phyloP scores from a whole-genome alignment of 2,329 filamentous ascomycete species.

The Paecilomyces dactylethromorphus region DNA sequence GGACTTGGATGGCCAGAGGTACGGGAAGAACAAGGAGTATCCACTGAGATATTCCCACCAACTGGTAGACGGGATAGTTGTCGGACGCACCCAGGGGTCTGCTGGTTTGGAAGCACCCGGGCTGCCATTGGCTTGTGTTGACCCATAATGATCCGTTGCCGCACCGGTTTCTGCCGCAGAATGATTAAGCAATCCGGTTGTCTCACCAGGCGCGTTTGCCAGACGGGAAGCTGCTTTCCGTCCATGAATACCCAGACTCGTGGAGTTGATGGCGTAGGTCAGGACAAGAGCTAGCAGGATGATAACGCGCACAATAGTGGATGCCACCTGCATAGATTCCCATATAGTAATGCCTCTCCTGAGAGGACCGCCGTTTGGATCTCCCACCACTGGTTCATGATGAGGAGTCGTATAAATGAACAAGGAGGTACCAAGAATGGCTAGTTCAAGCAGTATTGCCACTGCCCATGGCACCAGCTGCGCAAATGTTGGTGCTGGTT shows the following conservation, averaged over 20 bases:
- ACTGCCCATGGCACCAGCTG: slow-evolving; percentile 76
- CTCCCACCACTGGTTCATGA: slow-evolving; percentile 52
- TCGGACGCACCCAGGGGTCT: slow-evolving; percentile 83
- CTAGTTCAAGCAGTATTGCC: slow-evolving; percentile 64
- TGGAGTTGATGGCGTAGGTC: slow-evolving; percentile 50
- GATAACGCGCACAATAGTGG: slow-evolving; percentile 63
- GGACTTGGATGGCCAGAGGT: slow-evolving; percentile 88
- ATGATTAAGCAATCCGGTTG: slow-evolving; percentile 35
- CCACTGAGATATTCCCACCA: slow-evolving; percentile 96
- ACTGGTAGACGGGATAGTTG: slow-evolving; percentile 75
- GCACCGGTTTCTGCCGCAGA: slow-evolving; percentile 38
- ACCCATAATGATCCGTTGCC: slow-evolving; percentile 48
- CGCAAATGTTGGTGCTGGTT: slow-evolving; percentile 69
- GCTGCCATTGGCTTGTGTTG: slow-evolving; percentile 35
- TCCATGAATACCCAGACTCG: slow-evolving; percentile 39
- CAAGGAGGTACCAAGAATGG: slow-evolving; percentile 64
- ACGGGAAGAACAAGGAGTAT: slow-evolving; percentile 91
- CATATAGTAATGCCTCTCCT: slow-evolving; percentile 33
- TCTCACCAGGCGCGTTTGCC: slow-evolving; percentile 36
- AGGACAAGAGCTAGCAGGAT: slow-evolving; percentile 55
- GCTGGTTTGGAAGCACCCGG: slow-evolving; percentile 39
- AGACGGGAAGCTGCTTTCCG: slow-evolving; percentile 20
- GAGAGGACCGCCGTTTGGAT: slow-evolving; percentile 38
- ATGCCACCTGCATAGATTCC: slow-evolving; percentile 37
- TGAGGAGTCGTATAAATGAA: slow-evolving; percentile 63